phyloP scores from a whole-genome alignment of 1,284 basidiomycete genomes.

The Tylopilus orsonianus region DNA sequence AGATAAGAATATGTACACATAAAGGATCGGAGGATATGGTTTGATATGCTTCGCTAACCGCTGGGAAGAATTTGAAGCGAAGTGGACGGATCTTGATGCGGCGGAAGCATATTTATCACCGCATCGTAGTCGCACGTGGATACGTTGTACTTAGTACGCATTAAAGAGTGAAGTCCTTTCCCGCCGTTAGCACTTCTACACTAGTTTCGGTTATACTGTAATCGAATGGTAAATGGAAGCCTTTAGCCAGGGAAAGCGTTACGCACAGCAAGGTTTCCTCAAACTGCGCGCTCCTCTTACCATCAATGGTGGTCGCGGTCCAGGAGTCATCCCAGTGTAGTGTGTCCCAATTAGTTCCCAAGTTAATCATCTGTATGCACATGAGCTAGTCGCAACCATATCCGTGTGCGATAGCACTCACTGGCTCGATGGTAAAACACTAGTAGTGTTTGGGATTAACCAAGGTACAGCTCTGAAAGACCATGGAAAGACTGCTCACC shows the following conservation, averaged over 20 bases:
- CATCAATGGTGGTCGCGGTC: slow-evolving; percentile 92
- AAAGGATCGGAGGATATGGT: slow-evolving; percentile 22
- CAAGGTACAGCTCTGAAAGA: neutral
- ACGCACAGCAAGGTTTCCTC: slow-evolving; percentile 90
- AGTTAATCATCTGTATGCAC: slow-evolving; percentile 82
- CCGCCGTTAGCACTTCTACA: slow-evolving; percentile 84
- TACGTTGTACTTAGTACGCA: slow-evolving; percentile 20
- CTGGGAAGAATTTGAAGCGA: slow-evolving; percentile 23
- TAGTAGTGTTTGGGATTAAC: slow-evolving; percentile 23
- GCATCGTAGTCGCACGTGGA: slow-evolving; percentile 23
- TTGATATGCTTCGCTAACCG: slow-evolving; percentile 26
- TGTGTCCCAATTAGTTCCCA: slow-evolving; percentile 71
- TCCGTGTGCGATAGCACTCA: slow-evolving; percentile 34
- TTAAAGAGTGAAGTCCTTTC: slow-evolving; percentile 41
- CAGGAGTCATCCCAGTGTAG: slow-evolving; percentile 89
- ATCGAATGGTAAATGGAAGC: slow-evolving; percentile 20
- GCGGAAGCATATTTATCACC: slow-evolving; percentile 18
- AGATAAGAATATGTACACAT: slow-evolving; percentile 36
- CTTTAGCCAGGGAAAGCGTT: slow-evolving; percentile 1
- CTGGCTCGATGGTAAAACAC: slow-evolving; percentile 81
- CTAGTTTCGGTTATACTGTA: slow-evolving; percentile 88
- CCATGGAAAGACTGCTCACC: slow-evolving; percentile 42
- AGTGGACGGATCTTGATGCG: slow-evolving; percentile 10
- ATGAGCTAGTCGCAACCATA: neutral
- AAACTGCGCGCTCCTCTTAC: slow-evolving; percentile 89